Base-by-base conservation (phyloP, 345 rosid species). In the Pseudoturritis turrita region DNA sequence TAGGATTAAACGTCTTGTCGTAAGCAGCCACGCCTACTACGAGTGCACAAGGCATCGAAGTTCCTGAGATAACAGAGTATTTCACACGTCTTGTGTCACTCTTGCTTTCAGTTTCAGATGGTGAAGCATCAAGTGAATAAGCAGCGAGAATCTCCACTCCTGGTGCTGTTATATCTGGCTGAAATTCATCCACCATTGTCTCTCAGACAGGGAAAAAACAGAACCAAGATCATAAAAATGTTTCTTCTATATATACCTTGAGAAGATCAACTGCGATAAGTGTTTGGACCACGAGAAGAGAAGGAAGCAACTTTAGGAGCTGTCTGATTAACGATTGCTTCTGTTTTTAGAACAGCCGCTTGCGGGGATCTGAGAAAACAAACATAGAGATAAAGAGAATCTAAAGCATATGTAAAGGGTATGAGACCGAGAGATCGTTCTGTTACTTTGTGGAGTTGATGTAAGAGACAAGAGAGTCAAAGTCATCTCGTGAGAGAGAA, bases 21-120 rank as follows among this genome's bases (percentile, higher is more conserved):
- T 81, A 73, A 2, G 81, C 82, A 3, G 85, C 83, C 45, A 45
- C 55, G 44, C 81, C 84, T 3, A 87, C 70, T 17, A 44, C 82
- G 62, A 82, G 90, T 0, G 90, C 85, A 57, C 84, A 81, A 15
- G 90, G 4, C 83, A 86, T 82, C 21, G 86, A 84, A 7, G 90
- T 86, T 62, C 85, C 86, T 0, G 85, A 81, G 19, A 75, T 0
- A 11, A 84, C 4, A 53, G 41, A 78, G 65, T 71, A 83, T 10
- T 71, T 55, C 6, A 57, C 71, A 1, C 14, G 56, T 21, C 79
- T 62, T 1, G 33, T 22, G 37, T 79, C 85, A 15, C 0, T 2
- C 0, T 3, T 0, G 5, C 10, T n/a, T n/a, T n/a, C n/a, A n/a
- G n/a, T 26, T 0, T 1, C 4, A 7, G 80, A 29, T 0, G 69